Conservation (phyloP, 208 protist species). For the Vickermania spadyakhi region DNA sequence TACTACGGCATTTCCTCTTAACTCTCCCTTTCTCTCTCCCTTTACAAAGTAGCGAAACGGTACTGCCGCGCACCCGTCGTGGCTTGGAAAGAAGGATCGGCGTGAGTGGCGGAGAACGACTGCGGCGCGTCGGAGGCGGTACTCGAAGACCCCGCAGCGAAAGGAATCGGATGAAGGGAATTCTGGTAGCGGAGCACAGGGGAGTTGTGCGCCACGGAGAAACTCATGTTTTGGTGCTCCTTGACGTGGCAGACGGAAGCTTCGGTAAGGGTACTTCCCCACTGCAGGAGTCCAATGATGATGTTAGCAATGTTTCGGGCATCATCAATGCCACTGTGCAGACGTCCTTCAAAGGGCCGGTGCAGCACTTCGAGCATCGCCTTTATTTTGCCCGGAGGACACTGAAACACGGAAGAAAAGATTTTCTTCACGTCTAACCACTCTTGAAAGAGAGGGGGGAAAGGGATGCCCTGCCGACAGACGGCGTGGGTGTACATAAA, state of each 20-base stretch:
- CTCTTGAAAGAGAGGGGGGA: slow-evolving; percentile 76
- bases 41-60: too few species aligned
- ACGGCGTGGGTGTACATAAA: slow-evolving; percentile 83
- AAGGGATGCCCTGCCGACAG: slow-evolving; percentile 60
- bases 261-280: slow-evolving; percentile 66
- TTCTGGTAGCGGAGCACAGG: too few species aligned
- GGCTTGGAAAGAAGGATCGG: too few species aligned
- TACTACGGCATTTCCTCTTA: too few species aligned
- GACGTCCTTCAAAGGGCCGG: slow-evolving; percentile 57
- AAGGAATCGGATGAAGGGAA: too few species aligned
- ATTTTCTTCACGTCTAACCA: slow-evolving; percentile 82
- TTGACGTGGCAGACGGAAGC: slow-evolving; percentile 35
- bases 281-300: slow-evolving; percentile 71
- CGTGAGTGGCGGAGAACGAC: too few species aligned
- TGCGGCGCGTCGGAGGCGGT: too few species aligned
- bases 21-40: too few species aligned
- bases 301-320: slow-evolving; percentile 81
- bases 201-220: too few species aligned
- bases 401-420: slow-evolving; percentile 72
- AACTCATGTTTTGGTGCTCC: too few species aligned
- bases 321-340: slow-evolving; percentile 85
- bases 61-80: too few species aligned
- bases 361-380: slow-evolving; percentile 82
- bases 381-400: slow-evolving; percentile 72
- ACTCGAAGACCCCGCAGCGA: too few species aligned